Evolutionary conservation across 768 basidiomycete genomes (phyloP).

Genomic region (Mycena capillaripes): DNA sequence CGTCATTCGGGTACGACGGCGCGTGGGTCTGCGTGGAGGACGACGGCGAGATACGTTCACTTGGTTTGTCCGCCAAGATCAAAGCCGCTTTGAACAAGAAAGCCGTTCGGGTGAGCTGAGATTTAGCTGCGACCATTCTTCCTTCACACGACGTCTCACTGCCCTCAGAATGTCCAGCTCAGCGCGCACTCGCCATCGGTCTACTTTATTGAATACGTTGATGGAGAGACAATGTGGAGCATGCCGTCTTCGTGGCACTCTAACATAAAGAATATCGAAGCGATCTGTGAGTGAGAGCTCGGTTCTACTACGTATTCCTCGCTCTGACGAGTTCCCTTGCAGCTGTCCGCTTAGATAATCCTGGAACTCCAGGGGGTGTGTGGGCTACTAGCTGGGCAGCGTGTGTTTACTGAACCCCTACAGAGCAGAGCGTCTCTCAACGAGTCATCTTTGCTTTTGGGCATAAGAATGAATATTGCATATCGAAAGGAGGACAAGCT

Average conservation of each 20-base stretch:
- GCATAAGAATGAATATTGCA: background rate
- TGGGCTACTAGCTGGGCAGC: background rate
- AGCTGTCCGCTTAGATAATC: slow-evolving; percentile 8
- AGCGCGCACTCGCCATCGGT: background rate
- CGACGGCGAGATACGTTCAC: no score
- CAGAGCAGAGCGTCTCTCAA: slow-evolving; percentile 13
- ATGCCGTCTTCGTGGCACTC: no score
- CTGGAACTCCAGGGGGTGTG: slow-evolving; percentile 3
- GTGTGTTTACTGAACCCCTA: background rate
- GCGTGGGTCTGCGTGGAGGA: no score
- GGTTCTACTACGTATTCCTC: no score
- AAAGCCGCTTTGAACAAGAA: no score
- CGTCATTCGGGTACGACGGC: no score
- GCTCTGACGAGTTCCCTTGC: background rate
- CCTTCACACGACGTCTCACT: background rate
- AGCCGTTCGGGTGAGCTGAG: slow-evolving; percentile 6
- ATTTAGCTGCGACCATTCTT: background rate
- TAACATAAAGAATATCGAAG: no score
- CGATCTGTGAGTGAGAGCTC: no score
- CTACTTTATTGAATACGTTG: no score
- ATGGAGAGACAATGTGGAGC: no score
- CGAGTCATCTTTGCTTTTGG: slow-evolving; percentile 9
- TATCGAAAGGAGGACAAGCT: background rate
- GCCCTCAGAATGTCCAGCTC: slow-evolving; percentile 1
- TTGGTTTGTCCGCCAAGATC: no score